Evolutionary conservation across 306 rosid genomes (phyloP), one percentile per base, ranked within the genome.

Genomic region (Styphnolobium japonicum): DNA sequence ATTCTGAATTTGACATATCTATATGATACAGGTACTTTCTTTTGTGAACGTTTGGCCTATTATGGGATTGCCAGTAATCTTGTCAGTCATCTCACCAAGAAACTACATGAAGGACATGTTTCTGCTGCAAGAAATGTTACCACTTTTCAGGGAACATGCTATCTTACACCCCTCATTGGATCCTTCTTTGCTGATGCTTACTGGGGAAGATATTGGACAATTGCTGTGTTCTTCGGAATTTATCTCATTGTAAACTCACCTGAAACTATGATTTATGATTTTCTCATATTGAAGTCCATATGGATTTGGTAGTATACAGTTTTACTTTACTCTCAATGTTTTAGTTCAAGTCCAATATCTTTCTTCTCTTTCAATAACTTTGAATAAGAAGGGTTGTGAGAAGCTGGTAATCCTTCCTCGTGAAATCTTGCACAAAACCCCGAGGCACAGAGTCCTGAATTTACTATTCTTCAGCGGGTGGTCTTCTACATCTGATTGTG

Each of bases 201-300:
- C 86, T 94, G 92, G 96, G 98, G 98, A 82, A 87, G 98, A 89
- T 94, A 90, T 74, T 85, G 98, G 97, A 94, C 98, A 2, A 94
- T 92, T 79, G 88, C 87, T 33, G 74, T 58, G 49, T 92, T 90
- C 80, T 93, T 89, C 34, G 81, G 86, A 4, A 82, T 93, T 73
- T 91, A 93, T 79, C 86, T 93, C 73, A 75, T 91, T 25, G 98
- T 90, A 85, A 84, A 16, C 57, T 67, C 39, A 78, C 39, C 12
- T 56, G 6, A 57, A 55, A 14, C 42, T 7, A 27, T 42, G 46
- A 78, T 43, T 40, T 33, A n/a, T 51, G 10, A 40, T 57, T 76
- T 83, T 76, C 19, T 16, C 21, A 31, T 14, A 48, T 67, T 49
- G 4, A 29, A 15, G 22, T 60, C 14, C 27, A 14, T 8, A 27